Evolutionary conservation across 176 grass and related monocot species (phyloP), one percentile per base, ranked within the genome.

Genomic region (Metroxylon sagu): DNA sequence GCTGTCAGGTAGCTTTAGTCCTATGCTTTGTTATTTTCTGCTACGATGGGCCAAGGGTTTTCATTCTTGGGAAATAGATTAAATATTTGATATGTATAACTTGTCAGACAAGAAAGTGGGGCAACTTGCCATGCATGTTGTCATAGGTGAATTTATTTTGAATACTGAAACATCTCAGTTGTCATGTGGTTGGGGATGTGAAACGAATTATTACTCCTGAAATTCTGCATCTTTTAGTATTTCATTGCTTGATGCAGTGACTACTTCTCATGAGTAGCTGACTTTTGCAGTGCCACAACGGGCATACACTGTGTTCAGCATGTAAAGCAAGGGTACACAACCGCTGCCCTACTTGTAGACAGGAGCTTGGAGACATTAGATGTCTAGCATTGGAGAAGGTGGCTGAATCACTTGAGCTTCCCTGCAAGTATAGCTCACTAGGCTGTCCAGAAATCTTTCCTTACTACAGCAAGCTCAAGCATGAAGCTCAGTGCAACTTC

Each of bases 391-490:
- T 72, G 59, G 70, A 72, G 39, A 72, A 72, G 59, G 70, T 72
- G 28, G 70, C 70, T 5, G 70, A 72, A 54, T 72, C 70, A 15
- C 70, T 72, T 26, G 70, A 72, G 27, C 70, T 72, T 25, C 70
- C 70, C 29, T 72, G 70, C 70, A 72, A 62, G 25, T 62, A 72
- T 29, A 35, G 53, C 15, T 53, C 70, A 14, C 28, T 72, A 19
- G 70, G 70, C 4, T 72, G 70, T 26, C 70, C 70, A 8, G 70
- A 72, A 43, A 72, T 72, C 57, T 72, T 72, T 27, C 70, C 59
- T 25, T 72, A 72, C 70, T 72, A 72, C 29, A 72, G 70, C 70
- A 72, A 72, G 39, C 19, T 72, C 25, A 72, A 72, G 28, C 70
- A 72, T 62, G 70, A 72, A 62, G 26, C 70, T 30, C 70, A 72